Evolutionary conservation across 495 filamentous ascomycete species (phyloP), one percentile per base, ranked within the genome.

Genomic region (Haplographium delicatum): DNA sequence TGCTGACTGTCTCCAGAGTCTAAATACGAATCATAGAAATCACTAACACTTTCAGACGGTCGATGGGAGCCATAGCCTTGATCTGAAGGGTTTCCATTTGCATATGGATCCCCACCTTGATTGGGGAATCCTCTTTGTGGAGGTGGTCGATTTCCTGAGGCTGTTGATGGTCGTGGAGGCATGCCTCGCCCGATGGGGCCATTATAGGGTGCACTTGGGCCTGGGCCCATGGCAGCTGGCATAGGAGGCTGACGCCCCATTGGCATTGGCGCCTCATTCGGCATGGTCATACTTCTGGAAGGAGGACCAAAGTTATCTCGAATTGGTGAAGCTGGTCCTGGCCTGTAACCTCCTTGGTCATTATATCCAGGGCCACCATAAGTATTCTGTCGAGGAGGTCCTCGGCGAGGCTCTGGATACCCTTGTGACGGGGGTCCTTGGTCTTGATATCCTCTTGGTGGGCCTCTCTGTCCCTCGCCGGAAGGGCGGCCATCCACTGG

Each of bases 1-100:
- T 47, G 37, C 2, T 44, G 26, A n/a, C n/a, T n/a, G n/a, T n/a
- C n/a, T 13, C 44, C 19, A 18, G 54, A 54, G 30, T 73, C 73
- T 45, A 78, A 80, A 54, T 82, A 83, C 31, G 74, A 58, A 59
- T 79, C 78, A 44, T 81, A 82, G 15, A 80, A 67, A 40, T 82
- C 72, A 47, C 72, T 74, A 24, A 74, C 57, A 61, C 7, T 57
- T 39, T 55, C 54, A 16, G 41, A 15, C 10, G 20, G 45, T 1
- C 26, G 27, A 25, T 55, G 42, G 9, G 22, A 4, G 58, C 3
- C 53, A 53, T 42, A 44, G 24, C 26, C 35, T 51, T 51, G 26
- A 18, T 25, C 26, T 42, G 27, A 11, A 23, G 22, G 13, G 3
- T 22, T 20, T 15, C 18, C 37, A 35, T 54, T 47, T 19, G 31